Evolutionary conservation across 768 basidiomycete genomes (phyloP), one percentile per base, ranked within the genome.

Genomic region (Naganishia vishniacii): DNA sequence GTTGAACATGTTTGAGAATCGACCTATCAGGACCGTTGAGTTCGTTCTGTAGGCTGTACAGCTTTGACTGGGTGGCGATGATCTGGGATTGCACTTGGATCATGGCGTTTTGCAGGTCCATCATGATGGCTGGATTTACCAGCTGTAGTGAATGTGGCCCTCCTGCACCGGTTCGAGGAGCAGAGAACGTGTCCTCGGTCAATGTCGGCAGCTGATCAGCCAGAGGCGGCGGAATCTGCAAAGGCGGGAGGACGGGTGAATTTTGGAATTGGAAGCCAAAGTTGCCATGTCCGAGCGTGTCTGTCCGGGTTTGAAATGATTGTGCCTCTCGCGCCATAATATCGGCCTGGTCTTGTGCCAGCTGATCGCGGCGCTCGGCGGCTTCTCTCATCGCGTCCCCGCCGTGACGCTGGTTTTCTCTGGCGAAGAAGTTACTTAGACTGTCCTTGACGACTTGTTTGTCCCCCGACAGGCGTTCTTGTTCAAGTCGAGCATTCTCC

Each of bases 1-100:
- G 53, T 23, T 56, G 53, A 3, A 56, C 53, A 13, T 56, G 53
- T 29, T 56, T 56, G 31, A 40, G 34, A 40, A 56, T 41, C 34
- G 37, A 34, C 18, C 53, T n/a, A 6, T 56, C 37, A 20, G 32
- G 32, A 23, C 37, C 53, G 23, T 40, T 40, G 23, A 37, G 16
- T 20, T 37, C 37, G 34, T 23, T 23, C 53, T 56, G 53, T 20
- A 56, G 25, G 4, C 20, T 32, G 34, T 56, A 37, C n/a, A 56
- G 32, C 34, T 56, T 37, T n/a, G 53, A 25, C 15, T 56, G 53
- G 1, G 53, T 40, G 5, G 53, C 32, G 2, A 25, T 26, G 16
- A 56, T 56, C 13, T 56, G 53, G 1, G 37, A 34, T 15, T 56
- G 31, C 3, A 56, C 26, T 29, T 37, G 34, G 18, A 56, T 23